Percentiles rank a stretch among this genome's conserved stretches.
Evolutionary conservation across 805 yeast species (phyloP).

Genomic region (Maudiozyma serrabonitensis): DNA sequence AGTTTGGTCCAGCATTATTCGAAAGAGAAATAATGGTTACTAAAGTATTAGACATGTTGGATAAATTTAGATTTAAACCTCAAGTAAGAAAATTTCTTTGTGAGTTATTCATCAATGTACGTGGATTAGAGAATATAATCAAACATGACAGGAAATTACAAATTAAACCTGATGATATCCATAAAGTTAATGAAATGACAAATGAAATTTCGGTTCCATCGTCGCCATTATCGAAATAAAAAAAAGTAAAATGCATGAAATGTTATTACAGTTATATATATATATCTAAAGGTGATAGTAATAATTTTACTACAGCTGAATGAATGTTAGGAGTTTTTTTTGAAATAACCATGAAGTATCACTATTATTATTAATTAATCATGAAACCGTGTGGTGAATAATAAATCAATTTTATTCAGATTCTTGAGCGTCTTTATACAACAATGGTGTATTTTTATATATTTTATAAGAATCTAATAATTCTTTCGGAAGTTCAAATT

Average conservation of each 20-base stretch:
- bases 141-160: conserved; percentile 33
- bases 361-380: no score
- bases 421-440: conserved; percentile 19
- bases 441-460: conserved; percentile 21
- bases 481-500: conserved; percentile 18
- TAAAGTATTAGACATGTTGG: conserved; percentile 43
- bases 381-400: background rate
- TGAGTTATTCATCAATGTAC: conserved; percentile 49
- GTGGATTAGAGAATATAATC: conserved; percentile 43
- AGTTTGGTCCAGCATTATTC: conserved; percentile 41
- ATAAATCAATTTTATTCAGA: background rate
- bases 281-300: background rate
- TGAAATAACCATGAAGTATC: no score
- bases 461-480: conserved; percentile 20
- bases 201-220: background rate
- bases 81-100: conserved; percentile 55
- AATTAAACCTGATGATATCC: background rate
- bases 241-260: no score
- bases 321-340: background rate
- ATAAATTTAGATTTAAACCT: conserved; percentile 49
- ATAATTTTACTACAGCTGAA: no score
- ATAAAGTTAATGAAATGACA: background rate
- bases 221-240: background rate
- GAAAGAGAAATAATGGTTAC: conserved; percentile 46
- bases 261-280: background rate